Percentiles rank a stretch among this genome's conserved stretches.
Evolutionary conservation across 2,329 filamentous ascomycete genomes (phyloP).

Genomic region (Capronia coronata): DNA sequence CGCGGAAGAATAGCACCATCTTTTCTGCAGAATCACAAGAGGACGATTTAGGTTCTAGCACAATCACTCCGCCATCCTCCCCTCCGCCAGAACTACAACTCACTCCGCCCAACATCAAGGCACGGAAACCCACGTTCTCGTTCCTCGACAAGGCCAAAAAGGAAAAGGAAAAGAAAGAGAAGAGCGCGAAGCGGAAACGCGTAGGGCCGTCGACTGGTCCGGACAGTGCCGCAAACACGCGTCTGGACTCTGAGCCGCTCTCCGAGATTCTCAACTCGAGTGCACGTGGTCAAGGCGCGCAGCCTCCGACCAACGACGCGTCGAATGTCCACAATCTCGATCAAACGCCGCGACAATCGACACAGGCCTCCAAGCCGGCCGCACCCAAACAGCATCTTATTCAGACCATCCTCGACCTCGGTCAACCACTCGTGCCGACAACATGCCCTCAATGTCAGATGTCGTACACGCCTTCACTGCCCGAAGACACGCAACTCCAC

Average conservation of each 20-base stretch:
- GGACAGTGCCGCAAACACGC: slow-evolving; percentile 19
- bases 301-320: slow-evolving; percentile 6
- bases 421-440: slow-evolving; percentile 41
- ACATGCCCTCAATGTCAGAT: slow-evolving; percentile 58
- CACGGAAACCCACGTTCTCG: slow-evolving; percentile 46
- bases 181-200: slow-evolving; percentile 38
- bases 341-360: slow-evolving; percentile 9
- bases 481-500: slow-evolving; percentile 57
- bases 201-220: slow-evolving; percentile 30
- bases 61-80: slow-evolving; percentile 48
- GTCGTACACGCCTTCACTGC: slow-evolving; percentile 58
- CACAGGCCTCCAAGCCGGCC: slow-evolving; percentile 9
- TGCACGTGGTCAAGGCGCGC: slow-evolving; percentile 15
- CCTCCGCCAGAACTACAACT: slow-evolving; percentile 41
- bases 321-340: slow-evolving; percentile 6
- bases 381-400: slow-evolving; percentile 37
- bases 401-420: slow-evolving; percentile 58
- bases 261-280: slow-evolving; percentile 27
- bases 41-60: slow-evolving; percentile 31
- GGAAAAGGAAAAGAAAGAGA: slow-evolving; percentile 25
- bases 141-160: slow-evolving; percentile 35
- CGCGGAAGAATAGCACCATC: slow-evolving; percentile 42
- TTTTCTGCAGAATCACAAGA: slow-evolving; percentile 41
- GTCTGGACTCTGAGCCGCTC: slow-evolving; percentile 27
- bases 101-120: slow-evolving; percentile 39